Evolutionary conservation across 148 eudicot species (phyloP).

Genomic region (Limonium bicolor): DNA sequence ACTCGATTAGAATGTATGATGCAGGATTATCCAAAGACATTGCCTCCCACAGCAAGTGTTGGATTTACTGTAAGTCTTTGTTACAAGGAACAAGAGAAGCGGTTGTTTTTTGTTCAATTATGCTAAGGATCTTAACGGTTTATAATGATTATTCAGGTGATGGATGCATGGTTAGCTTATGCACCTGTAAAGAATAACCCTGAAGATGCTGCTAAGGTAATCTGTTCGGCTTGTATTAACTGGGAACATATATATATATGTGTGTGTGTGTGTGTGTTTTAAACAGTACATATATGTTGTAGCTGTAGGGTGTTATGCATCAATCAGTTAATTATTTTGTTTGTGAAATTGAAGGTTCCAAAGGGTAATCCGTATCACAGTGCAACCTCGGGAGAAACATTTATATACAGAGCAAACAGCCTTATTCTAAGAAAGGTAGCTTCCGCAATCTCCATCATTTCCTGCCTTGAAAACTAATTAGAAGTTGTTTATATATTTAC

Average conservation of each 20-base stretch:
- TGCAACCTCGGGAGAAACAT: constrained; percentile 96
- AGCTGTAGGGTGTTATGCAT: not conserved
- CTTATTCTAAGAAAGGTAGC: constrained; percentile 66
- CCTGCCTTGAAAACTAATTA: not conserved
- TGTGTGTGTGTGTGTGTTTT: not conserved
- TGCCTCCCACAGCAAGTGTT: constrained; percentile 90
- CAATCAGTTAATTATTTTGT: not conserved
- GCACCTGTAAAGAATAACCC: constrained; percentile 99
- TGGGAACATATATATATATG: not conserved
- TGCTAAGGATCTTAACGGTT: not conserved
- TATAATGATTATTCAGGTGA: constrained; percentile 28
- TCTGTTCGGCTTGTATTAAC: not conserved
- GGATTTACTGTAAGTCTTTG: constrained; percentile 94
- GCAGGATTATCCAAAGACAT: constrained; percentile 97
- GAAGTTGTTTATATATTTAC: not conserved
- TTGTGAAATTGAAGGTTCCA: constrained; percentile 42
- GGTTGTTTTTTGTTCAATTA: not conserved
- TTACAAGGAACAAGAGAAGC: too few relatives aligned
- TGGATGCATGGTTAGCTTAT: constrained; percentile 96
- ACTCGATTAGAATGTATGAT: constrained; percentile 98
- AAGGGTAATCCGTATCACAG: constrained; percentile 98
- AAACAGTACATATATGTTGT: too few relatives aligned
- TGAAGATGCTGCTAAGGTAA: constrained; percentile 97
- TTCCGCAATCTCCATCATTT: not conserved
- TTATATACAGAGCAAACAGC: constrained; percentile 79